Conservation (phyloP, 2,329 filamentous ascomycete genomes). For the Trichophyton mentagrophytes region DNA sequence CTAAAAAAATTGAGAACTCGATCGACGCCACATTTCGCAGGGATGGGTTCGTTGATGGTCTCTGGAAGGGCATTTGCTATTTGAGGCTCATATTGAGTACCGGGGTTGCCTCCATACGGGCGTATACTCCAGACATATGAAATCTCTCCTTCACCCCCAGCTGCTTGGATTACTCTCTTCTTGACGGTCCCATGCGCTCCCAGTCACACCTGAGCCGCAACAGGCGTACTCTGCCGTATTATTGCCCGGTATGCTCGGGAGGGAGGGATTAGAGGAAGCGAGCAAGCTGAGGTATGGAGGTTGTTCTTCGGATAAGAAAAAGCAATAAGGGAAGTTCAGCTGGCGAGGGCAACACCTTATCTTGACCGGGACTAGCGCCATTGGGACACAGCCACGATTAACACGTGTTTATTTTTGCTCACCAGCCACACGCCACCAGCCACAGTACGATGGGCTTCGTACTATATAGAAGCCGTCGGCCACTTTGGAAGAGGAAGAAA, state of each 20-base stretch:
- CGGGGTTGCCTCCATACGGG: background rate
- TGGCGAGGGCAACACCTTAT: background rate
- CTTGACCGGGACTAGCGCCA: background rate
- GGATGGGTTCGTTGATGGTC: background rate
- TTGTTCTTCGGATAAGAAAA: background rate
- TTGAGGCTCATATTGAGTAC: background rate
- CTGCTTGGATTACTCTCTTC: background rate
- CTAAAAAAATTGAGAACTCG: background rate
- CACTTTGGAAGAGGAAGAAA: background rate
- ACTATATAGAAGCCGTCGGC: conserved; percentile 1
- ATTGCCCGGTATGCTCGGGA: background rate
- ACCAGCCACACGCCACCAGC: conserved; percentile 3
- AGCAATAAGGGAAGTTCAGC: background rate
- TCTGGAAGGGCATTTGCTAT: background rate
- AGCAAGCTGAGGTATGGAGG: background rate
- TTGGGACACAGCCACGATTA: background rate
- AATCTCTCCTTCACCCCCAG: background rate
- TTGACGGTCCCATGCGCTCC: background rate
- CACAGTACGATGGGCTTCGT: background rate
- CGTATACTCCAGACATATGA: background rate
- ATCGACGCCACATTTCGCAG: background rate
- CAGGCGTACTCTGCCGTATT: background rate
- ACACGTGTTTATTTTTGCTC: background rate
- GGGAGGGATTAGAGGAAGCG: background rate
- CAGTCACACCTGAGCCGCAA: background rate